Conservation (phyloP, 768 basidiomycete species). For the Cystofilobasidium ferigula region DNA sequence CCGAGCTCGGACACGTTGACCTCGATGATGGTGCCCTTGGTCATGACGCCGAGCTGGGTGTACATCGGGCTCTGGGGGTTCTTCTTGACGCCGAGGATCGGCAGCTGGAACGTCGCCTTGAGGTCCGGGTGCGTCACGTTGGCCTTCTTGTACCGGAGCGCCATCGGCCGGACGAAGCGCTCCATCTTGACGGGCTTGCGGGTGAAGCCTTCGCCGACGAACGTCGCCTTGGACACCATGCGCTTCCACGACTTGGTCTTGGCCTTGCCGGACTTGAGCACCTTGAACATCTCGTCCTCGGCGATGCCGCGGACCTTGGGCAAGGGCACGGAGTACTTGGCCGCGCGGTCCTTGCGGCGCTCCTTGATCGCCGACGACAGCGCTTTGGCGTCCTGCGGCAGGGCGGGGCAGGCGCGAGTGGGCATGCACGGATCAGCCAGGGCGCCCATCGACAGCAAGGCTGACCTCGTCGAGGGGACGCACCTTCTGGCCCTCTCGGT, state of each 20-base stretch:
- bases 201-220: constrained; percentile 95
- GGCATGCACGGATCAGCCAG: neutral
- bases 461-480: neutral
- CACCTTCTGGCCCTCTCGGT: constrained; percentile 84
- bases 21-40: constrained; percentile 95
- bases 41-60: constrained; percentile 80
- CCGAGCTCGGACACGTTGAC: constrained; percentile 98
- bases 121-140: constrained; percentile 98
- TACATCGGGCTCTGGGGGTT: constrained; percentile 82
- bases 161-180: constrained; percentile 93
- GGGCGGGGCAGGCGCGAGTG: neutral
- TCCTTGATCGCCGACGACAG: constrained; percentile 94
- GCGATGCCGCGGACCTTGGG: constrained; percentile 96
- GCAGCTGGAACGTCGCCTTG: constrained; percentile 96
- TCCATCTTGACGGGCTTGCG: constrained; percentile 99
- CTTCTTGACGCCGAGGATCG: constrained; percentile 96
- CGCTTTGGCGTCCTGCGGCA: constrained; percentile 68
- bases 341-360: constrained; percentile 96
- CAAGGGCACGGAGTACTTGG: constrained; percentile 90
- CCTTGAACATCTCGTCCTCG: constrained; percentile 99
- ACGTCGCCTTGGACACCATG: constrained; percentile 99
- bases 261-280: constrained; percentile 91
- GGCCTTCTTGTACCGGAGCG: constrained; percentile 90
- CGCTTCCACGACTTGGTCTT: constrained; percentile 97
- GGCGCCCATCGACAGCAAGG: neutral